These are phyloP conservation scores for Pyronema domesticum DNA, from an alignment of 495 filamentous ascomycete species.

Conservation along the genomic window DNA sequence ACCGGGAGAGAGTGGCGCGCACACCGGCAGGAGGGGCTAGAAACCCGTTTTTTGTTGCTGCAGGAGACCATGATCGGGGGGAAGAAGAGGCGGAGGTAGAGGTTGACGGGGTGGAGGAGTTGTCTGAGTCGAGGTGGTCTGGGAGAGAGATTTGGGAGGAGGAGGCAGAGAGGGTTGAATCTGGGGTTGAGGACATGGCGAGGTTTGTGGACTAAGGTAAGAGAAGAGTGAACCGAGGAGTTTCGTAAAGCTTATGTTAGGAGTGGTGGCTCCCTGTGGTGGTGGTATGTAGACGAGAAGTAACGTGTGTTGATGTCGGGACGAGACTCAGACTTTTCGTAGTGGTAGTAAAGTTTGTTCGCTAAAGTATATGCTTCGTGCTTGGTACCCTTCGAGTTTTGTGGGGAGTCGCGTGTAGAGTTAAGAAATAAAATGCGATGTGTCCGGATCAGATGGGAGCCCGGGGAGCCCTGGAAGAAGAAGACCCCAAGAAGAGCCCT, in stretches of 20 bases:
- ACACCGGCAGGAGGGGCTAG: constrained; percentile 6
- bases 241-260: not conserved
- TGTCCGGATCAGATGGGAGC: too few relatives aligned
- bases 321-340: too few relatives aligned
- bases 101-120: not conserved
- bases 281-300: not conserved
- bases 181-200: not conserved
- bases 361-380: too few relatives aligned
- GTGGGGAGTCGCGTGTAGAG: too few relatives aligned
- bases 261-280: not conserved
- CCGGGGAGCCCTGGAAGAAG: too few relatives aligned
- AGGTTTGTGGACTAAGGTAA: not conserved
- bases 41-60: not conserved
- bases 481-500: too few relatives aligned
- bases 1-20: constrained; percentile 69
- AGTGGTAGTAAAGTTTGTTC: too few relatives aligned
- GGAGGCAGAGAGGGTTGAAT: not conserved
- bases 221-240: not conserved
- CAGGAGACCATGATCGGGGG: not conserved
- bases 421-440: too few relatives aligned
- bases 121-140: not conserved
- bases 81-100: not conserved
- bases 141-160: not conserved
- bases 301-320: not conserved
- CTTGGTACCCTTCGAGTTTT: too few relatives aligned